Evolutionary conservation across 2,329 filamentous ascomycete species (phyloP), one percentile per base, ranked within the genome.

Genomic region (Podosphaera aphanis): DNA sequence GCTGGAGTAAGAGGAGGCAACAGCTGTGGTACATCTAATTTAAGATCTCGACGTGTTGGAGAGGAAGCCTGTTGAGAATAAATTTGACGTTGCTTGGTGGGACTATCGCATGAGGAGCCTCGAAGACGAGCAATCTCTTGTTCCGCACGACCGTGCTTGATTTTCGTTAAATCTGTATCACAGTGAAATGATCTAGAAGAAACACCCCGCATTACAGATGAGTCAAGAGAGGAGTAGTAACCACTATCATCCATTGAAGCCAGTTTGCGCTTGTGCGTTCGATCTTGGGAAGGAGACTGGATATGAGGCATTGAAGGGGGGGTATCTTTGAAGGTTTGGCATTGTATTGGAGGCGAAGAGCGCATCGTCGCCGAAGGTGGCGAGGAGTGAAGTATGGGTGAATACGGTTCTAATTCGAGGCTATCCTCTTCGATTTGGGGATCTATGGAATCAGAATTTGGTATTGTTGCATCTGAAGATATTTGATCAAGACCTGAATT

Each of bases 171-270:
- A 0, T 83, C 88, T 3, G 79, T 83, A 38, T 84, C 68, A 16
- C 83, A 67, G 47, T 74, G 68, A 15, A 77, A 75, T 42, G 80
- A 77, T 48, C 39, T 25, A 13, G 29, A 33, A 33, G 29, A 13
- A 13, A 11, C 13, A 13, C 27, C 31, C 21, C 88, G 74, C 59
- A 83, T 72, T 13, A 72, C 84, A 0, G 90, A 95, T 2, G 90
- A 95, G 55, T 94, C 86, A 16, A 95, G 70, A 0, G 86, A 94
- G 1, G 90, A 95, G 59, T 93, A 93, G 62, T 95, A 98, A 36
- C 90, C 90, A 59, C 88, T 95, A 62, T 98, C 90, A 56, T 82
- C 83, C 66, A 92, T 79, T 11, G 80, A 79, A 25, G 73, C 73
- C 55, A 81, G 74, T 60, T 84, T 88, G 52, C 81, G 78, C 63